A percentile compares a stretch with the other conserved stretches of the same genome.
These are phyloP conservation scores for Lentinus brumalis DNA, from an alignment of 768 basidiomycete genomes.

Conservation along the genomic window DNA sequence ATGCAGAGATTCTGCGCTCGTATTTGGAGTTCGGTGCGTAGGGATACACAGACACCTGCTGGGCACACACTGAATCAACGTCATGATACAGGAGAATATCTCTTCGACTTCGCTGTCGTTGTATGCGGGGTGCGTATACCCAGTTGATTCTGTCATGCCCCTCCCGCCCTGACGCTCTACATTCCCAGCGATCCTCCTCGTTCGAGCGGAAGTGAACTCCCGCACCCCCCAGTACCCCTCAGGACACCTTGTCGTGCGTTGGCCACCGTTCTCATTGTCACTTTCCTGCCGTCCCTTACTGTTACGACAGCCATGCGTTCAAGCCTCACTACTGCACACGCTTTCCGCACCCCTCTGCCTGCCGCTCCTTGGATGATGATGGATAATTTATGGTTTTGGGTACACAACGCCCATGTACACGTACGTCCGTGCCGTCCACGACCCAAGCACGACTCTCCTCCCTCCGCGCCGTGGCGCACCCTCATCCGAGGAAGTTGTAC, in stretches of 20 bases:
- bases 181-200: constrained; percentile 64
- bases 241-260: background rate
- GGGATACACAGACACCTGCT: background rate
- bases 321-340: background rate
- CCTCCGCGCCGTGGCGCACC: background rate
- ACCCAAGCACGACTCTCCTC: background rate
- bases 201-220: constrained; percentile 57
- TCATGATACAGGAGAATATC: constrained; percentile 66
- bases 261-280: background rate
- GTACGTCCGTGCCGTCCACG: constrained; percentile 10
- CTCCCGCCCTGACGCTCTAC: background rate
- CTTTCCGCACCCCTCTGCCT: background rate
- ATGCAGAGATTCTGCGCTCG: constrained; percentile 65
- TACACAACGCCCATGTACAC: constrained; percentile 14
- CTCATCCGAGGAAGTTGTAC: constrained; percentile 93
- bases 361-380: background rate
- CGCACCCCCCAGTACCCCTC: background rate
- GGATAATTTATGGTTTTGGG: constrained; percentile 11
- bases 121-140: constrained; percentile 67
- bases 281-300: background rate
- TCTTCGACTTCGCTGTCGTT: constrained; percentile 85
- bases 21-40: constrained; percentile 80
- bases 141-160: background rate
- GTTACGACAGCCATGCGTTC: background rate
- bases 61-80: background rate